These are phyloP conservation scores for Sarcodon aspratus DNA, from an alignment of 768 basidiomycete species.

Conservation along the genomic window DNA sequence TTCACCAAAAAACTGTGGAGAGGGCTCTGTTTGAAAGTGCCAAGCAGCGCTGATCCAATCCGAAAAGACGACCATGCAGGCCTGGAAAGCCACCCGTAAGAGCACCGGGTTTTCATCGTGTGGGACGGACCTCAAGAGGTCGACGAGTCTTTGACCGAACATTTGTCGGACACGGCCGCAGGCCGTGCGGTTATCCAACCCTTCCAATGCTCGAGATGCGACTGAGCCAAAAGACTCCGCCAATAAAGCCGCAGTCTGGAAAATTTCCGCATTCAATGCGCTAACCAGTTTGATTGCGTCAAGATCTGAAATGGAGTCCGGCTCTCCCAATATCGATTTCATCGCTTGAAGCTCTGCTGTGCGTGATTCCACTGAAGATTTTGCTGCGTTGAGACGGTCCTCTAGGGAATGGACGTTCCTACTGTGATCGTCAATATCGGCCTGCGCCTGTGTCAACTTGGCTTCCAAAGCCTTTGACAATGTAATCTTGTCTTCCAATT, in stretches of 20 bases:
- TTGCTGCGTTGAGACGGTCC: background rate
- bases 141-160: background rate
- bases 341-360: background rate
- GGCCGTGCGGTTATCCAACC: background rate
- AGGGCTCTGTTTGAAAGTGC: conserved; percentile 2
- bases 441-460: background rate
- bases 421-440: background rate
- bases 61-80: background rate
- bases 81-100: conserved; percentile 2
- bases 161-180: background rate
- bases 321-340: conserved; percentile 20
- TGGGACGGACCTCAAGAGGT: conserved; percentile 2
- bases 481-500: background rate
- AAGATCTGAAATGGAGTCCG: conserved; percentile 29
- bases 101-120: background rate
- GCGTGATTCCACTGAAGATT: background rate
- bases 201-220: conserved; percentile 5
- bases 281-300: conserved; percentile 34
- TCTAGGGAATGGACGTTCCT: background rate
- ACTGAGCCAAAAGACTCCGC: conserved; percentile 24
- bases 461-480: background rate
- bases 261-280: conserved; percentile 33
- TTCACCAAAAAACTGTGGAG: background rate
- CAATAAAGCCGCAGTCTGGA: conserved; percentile 35
- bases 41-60: conserved; percentile 2